Evolutionary conservation across 257 asterid species (phyloP), one percentile per base, ranked within the genome.

Genomic region (Capsicum baccatum): DNA sequence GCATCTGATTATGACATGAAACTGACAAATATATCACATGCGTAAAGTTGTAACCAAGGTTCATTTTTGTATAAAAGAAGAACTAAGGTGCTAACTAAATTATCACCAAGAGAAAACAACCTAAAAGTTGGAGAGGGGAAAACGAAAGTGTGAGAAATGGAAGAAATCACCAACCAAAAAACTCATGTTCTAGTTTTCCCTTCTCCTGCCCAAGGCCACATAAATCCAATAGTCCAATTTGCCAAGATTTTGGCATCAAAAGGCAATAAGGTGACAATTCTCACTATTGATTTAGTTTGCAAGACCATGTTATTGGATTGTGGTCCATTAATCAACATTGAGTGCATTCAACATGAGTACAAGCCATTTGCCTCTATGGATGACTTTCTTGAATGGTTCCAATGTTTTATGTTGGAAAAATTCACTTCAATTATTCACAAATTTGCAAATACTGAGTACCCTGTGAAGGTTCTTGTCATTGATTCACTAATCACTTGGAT

Each of bases 171-270:
- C 42, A 63, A 2, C 70, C 6, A 63, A 63, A 21, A 62, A 11
- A 80, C 85, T 64, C 92, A 91, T 12, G 68, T 89, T 35, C 59
- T 90, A 3, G 88, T 91, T 11, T 35, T 92, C 74, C 93, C 94
- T 60, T 82, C 12, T 15, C 94, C 97, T 0, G 74, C 68, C 16
- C 94, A 91, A 67, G 94, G 97, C 86, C 97, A 92, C 90, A 73
- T 89, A 11, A 92, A 90, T 21, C 97, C 93, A 0, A 44, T 88
- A 19, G 57, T 92, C 16, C 91, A 89, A 14, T 86, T 92, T 11
- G 88, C 92, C 26, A 92, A 91, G 13, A 86, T 68, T 42, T 62
- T 92, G 57, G 90, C 88, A 76, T 90, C 92, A 5, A 87, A 78
- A 64, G 92, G 90, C 5, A n/a, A 90, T 0, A 60, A 0, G 4